Base-by-base conservation (phyloP, 192 early-diverging fungal genomes). In the Mortierella antarctica region DNA sequence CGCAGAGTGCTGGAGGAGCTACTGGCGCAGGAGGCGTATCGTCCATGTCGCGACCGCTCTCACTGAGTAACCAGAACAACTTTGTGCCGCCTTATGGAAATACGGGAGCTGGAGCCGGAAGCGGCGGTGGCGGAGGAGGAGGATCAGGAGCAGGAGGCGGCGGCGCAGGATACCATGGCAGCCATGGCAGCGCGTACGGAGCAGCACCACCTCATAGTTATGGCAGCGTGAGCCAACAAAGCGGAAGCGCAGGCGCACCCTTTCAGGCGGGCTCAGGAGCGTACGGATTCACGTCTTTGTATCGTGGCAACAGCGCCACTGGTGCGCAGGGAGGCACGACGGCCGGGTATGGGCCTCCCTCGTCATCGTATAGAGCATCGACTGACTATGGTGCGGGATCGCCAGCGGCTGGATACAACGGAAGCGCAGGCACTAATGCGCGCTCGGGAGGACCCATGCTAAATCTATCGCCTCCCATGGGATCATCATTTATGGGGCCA, bases 221-320 rank as follows among this genome's bases (percentile, higher is more conserved):
- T 57, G 59, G 76, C 23, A 41, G 49, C 40, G 51, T 79, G 63
- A 55, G 46, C 54, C 73, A 75, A 47, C 66, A 68, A 48, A 67
- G 67, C 65, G 76, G 76, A 56, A 46, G 64, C 70, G 63, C 76
- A n/a, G 69, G 76, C 63, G 59, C 76, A 62, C 53, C 68, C 21
- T 79, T 79, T 62, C 69, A 79, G 15, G 48, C 76, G 8, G 46
- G 76, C 21, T 79, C 76, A 20, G 51, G 57, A 5, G 55, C 56
- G 7, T 79, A 79, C 51, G 65, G 69, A 50, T 71, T 79, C 23
- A 13, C 76, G 7, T 4, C 75, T 20, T 54, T 66, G 12, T 65
- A 54, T 50, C 61, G 69, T 10, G 50, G 57, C 49, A 74, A 60
- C 48, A 54, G 59, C 45, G 57, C 50, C 15, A 31, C 11, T 50